phyloP scores from a whole-genome alignment of 2,329 filamentous ascomycete genomes.

The Xylariaceae sp. region DNA sequence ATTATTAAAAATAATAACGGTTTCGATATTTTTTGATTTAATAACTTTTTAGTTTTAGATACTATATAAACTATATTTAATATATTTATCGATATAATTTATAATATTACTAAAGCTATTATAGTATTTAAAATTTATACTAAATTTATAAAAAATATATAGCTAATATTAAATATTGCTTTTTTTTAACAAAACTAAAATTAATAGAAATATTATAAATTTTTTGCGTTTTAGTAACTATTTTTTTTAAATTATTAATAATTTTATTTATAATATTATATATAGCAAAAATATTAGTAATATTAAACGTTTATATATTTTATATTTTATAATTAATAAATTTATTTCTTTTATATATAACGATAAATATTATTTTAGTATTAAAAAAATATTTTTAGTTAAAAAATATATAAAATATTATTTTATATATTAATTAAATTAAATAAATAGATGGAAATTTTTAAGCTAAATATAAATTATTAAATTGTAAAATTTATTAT shows the following conservation, averaged over 20 bases:
- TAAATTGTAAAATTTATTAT: neutral
- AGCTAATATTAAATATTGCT: neutral
- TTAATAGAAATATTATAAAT: neutral
- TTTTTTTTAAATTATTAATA: neutral
- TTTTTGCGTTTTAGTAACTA: neutral
- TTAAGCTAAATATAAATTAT: neutral
- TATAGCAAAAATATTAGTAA: neutral
- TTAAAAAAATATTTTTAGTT: neutral
- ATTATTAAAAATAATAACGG: neutral
- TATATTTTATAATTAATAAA: neutral
- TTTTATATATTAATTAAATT: neutral
- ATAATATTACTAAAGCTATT: neutral
- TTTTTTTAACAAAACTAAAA: neutral
- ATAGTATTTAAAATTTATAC: neutral
- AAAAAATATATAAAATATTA: slow-evolving; percentile 1
- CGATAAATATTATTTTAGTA: slow-evolving; percentile 1
- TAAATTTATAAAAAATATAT: neutral
- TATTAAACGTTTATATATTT: neutral
- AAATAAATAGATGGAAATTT: neutral
- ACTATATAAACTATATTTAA: neutral
- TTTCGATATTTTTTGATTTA: neutral
- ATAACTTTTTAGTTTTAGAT: neutral
- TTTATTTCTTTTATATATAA: neutral
- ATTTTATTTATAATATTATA: neutral
- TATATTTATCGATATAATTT: neutral